Conservation (phyloP, 2,329 filamentous ascomycete genomes). For the Cordyceps javanica region DNA sequence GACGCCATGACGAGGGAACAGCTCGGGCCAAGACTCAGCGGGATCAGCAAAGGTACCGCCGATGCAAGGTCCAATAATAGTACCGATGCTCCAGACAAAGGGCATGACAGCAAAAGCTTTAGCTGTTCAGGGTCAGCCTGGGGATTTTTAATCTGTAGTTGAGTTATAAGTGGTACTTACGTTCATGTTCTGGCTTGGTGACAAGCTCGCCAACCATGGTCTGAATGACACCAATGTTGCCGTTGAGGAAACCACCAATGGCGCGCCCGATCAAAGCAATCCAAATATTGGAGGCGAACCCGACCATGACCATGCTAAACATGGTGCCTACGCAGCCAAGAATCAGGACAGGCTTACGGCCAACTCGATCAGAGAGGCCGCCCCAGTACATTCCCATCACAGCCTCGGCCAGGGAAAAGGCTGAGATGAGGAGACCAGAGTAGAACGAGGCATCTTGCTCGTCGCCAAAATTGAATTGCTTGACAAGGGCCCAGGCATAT, state of each 20-base stretch:
- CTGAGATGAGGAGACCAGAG: conserved; percentile 79
- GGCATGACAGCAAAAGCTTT: conserved; percentile 89
- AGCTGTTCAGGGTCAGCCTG: conserved; percentile 40
- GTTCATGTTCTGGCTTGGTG: conserved; percentile 77
- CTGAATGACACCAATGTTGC: conserved; percentile 85
- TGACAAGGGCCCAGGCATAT: conserved; percentile 81
- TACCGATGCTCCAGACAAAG: conserved; percentile 88
- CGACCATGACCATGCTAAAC: conserved; percentile 75
- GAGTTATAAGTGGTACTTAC: conserved; percentile 42
- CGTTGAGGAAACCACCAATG: conserved; percentile 77
- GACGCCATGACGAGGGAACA: conserved; percentile 61
- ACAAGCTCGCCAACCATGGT: conserved; percentile 91
- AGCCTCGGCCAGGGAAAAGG: conserved; percentile 77
- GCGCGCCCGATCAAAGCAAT: conserved; percentile 70
- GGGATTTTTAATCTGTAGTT: too few relatives aligned
- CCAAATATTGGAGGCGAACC: conserved; percentile 78
- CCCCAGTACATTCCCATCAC: conserved; percentile 88
- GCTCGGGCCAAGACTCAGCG: conserved; percentile 61
- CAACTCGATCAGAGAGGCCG: conserved; percentile 70
- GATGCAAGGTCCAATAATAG: conserved; percentile 81
- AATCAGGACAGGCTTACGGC: conserved; percentile 78
- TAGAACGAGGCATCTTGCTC: conserved; percentile 78
- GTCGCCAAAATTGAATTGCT: conserved; percentile 65
- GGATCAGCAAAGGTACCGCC: conserved; percentile 83
- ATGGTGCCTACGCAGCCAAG: conserved; percentile 78